Evolutionary conservation across 192 early-diverging fungal species (phyloP), one percentile per base, ranked within the genome.

Genomic region (Dispira simplex): DNA sequence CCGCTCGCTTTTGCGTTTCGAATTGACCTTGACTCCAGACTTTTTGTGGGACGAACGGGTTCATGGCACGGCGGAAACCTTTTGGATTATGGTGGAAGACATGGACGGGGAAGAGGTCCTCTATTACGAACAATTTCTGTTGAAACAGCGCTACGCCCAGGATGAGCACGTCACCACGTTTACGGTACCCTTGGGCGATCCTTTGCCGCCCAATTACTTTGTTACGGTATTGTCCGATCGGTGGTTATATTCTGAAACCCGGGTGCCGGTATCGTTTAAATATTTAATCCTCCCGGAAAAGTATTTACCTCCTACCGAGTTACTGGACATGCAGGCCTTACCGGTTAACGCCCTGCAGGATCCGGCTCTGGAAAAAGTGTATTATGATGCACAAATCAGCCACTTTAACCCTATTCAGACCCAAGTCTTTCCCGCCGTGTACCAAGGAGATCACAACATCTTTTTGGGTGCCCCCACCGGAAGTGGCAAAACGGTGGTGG

Each of bases 351-450:
- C 90, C 18, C 75, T 95, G 48, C 80, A 84, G 39, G 90, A 90
- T 63, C 67, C 77, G 12, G 85, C 79, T 55, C 90, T 81, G 68
- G 92, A 93, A 71, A 65, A 66, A 3, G 67, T 89, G 0, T 96
- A 86, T 65, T 70, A 64, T 5, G 66, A 70, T 46, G 18, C 49
- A 1, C 74, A 75, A 55, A 75, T 87, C 49, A 68, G 74, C 54
- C 73, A 77, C 21, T 96, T 98, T 71, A 98, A 97, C 68, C 89
- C 95, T 13, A 86, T 99, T 46, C 97, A 99, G 77, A 95, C 95
- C 1, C 95, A 98, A 69, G 82, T 85, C 1, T 97, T 97, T 75
- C 87, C 98, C 66, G 70, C 93, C 16, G 70, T 96, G 44, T 99
- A 93, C 71, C 78, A 77, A 44, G 77, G 82, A 11, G 93, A 97